A percentile compares a stretch with the other conserved stretches of the same genome.
Evolutionary conservation across 2,329 filamentous ascomycete species (phyloP).

Genomic region (Fusarium virguliforme): DNA sequence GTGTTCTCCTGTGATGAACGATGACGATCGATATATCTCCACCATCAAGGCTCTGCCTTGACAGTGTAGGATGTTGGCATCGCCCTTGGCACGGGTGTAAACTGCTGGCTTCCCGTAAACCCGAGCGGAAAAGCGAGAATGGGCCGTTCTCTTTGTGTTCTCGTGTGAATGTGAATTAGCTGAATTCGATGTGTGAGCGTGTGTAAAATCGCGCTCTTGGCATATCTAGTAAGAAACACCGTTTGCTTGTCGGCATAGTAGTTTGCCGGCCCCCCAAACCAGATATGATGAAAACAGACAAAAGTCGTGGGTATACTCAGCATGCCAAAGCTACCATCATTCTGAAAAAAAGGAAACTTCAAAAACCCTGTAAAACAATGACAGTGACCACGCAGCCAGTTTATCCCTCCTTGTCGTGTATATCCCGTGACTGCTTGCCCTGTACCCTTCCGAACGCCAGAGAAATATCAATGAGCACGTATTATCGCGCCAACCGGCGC

Average conservation of each 20-base stretch:
- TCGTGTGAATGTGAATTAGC: background rate
- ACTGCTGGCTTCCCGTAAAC: background rate
- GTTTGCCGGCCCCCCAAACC: constrained; percentile 3
- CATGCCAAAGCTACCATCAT: constrained; percentile 10
- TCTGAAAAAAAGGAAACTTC: constrained; percentile 1
- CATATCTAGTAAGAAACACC: constrained; percentile 18
- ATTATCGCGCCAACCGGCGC: constrained; percentile 42
- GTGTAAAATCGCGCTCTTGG: constrained; percentile 5
- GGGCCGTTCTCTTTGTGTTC: background rate
- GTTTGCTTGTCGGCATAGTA: constrained; percentile 6
- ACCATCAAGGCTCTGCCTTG: background rate
- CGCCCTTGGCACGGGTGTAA: too few species aligned
- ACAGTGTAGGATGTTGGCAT: background rate
- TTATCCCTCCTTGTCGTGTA: constrained; percentile 32
- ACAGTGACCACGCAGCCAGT: constrained; percentile 23
- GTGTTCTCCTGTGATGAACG: constrained; percentile 2
- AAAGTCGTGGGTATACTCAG: constrained; percentile 41
- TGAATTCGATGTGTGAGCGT: background rate
- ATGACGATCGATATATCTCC: constrained; percentile 6
- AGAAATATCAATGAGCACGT: constrained; percentile 17
- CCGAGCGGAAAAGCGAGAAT: background rate
- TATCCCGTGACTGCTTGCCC: constrained; percentile 22
- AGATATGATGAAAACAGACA: constrained; percentile 26
- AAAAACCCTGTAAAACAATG: constrained; percentile 15
- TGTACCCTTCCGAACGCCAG: constrained; percentile 40